phyloP scores from a whole-genome alignment of 441 rosid species.

The Lepidium campestre region DNA sequence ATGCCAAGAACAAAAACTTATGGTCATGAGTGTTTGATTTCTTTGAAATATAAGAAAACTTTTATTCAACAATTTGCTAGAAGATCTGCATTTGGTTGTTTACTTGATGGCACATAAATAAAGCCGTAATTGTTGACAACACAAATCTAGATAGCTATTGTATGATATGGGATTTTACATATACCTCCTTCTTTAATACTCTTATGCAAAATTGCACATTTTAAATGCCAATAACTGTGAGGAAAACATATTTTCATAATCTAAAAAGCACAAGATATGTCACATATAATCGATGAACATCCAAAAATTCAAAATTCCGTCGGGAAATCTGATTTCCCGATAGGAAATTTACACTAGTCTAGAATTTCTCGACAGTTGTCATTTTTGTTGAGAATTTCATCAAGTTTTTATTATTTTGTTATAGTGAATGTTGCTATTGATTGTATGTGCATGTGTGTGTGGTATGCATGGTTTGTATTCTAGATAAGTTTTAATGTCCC shows the following conservation, averaged over 20 bases:
- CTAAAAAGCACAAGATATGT: too few relatives aligned
- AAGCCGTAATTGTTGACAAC: neutral
- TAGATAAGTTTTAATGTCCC: neutral
- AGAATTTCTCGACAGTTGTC: too few relatives aligned
- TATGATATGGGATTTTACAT: neutral
- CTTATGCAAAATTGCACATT: neutral
- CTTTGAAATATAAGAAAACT: neutral
- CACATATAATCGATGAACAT: too few relatives aligned
- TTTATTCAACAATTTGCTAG: neutral
- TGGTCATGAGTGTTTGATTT: slow-evolving; percentile 6
- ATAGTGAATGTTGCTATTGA: too few relatives aligned
- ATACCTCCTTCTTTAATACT: neutral
- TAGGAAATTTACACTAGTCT: too few relatives aligned
- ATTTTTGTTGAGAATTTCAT: too few relatives aligned
- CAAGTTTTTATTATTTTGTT: too few relatives aligned
- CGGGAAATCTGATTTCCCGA: too few relatives aligned
- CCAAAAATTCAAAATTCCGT: too few relatives aligned
- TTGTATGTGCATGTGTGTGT: neutral
- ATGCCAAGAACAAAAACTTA: slow-evolving; percentile 11
- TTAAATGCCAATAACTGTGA: neutral
- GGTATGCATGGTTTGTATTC: neutral
- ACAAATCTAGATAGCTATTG: neutral
- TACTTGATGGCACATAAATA: neutral
- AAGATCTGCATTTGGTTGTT: neutral
- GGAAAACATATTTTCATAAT: too few relatives aligned